phyloP scores from a whole-genome alignment of 2,329 filamentous ascomycete genomes.

The Verticillium isaacii region DNA sequence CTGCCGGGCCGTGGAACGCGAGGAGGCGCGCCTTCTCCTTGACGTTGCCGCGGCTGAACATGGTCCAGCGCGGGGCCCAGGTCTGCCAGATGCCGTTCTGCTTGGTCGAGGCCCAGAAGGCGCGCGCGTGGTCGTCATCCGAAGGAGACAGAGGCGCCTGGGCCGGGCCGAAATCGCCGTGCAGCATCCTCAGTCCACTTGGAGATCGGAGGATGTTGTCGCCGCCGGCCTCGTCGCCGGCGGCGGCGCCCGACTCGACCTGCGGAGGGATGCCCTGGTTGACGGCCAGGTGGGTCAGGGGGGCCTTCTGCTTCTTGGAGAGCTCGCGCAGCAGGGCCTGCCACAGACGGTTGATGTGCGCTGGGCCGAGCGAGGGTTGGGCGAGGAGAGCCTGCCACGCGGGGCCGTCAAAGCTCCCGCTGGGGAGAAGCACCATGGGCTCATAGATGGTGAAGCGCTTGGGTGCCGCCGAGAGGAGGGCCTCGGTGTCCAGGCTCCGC shows the following conservation, averaged over 20 bases:
- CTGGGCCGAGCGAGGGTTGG: conserved; percentile 11
- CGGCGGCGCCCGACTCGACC: conserved; percentile 6
- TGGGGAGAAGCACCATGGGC: conserved; percentile 56
- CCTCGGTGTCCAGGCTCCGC: conserved; percentile 11
- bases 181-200: conserved; percentile 60
- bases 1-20: conserved; percentile 31
- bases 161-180: conserved; percentile 68
- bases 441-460: conserved; percentile 57
- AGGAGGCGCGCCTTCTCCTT: conserved; percentile 81
- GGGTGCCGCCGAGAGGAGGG: conserved; percentile 38
- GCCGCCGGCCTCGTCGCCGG: neutral
- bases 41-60: conserved; percentile 91
- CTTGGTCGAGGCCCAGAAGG: conserved; percentile 74
- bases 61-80: conserved; percentile 87
- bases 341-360: conserved; percentile 38
- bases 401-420: conserved; percentile 46
- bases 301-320: conserved; percentile 22
- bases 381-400: conserved; percentile 34
- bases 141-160: conserved; percentile 20
- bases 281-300: conserved; percentile 52
- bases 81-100: conserved; percentile 79
- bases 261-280: conserved; percentile 57
- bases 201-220: conserved; percentile 75
- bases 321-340: conserved; percentile 40
- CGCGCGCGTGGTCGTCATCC: conserved; percentile 52